These are phyloP conservation scores for Penicillium parvum DNA, from an alignment of 495 filamentous ascomycete species.

Conservation along the genomic window DNA sequence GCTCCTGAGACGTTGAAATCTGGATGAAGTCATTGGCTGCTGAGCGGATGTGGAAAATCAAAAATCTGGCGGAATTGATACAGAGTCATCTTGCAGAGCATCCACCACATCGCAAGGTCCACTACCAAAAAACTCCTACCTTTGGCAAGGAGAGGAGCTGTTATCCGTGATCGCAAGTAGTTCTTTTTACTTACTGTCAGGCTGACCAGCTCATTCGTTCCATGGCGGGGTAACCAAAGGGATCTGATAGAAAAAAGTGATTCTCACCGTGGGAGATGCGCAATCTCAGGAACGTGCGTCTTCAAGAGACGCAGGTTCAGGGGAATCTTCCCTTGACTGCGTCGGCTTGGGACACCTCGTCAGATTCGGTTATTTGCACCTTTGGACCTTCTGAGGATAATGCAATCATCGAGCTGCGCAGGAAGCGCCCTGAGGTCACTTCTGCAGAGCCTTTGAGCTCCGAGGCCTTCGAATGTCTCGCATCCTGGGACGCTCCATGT, in stretches of 20 bases:
- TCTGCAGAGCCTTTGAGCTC: constrained; percentile 33
- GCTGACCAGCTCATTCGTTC: constrained; percentile 16
- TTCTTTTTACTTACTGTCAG: constrained; percentile 4
- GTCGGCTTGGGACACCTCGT: constrained; percentile 69
- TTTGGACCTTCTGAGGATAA: constrained; percentile 64
- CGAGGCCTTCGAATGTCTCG: constrained; percentile 51
- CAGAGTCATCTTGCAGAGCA: constrained; percentile 16
- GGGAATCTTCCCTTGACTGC: constrained; percentile 60
- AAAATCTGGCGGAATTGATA: constrained; percentile 39
- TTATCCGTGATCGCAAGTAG: constrained; percentile 3
- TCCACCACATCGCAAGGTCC: constrained; percentile 15
- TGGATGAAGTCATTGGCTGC: constrained; percentile 53
- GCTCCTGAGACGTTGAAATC: constrained; percentile 32
- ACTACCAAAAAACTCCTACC: neutral
- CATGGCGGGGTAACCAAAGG: constrained; percentile 40
- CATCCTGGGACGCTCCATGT: constrained; percentile 81
- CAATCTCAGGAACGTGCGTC: constrained; percentile 71
- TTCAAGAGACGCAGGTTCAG: constrained; percentile 51
- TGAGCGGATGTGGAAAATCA: constrained; percentile 40
- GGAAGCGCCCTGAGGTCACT: constrained; percentile 36
- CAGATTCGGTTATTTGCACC: constrained; percentile 67
- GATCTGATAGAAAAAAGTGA: constrained; percentile 18
- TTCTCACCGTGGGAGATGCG: constrained; percentile 54
- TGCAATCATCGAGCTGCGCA: constrained; percentile 60
- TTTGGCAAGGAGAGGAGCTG: neutral